Percentiles rank a stretch among this genome's conserved stretches.
Evolutionary conservation across 371 early-diverging fungal genomes (phyloP).

Genomic region (Mucor plumbeus): DNA sequence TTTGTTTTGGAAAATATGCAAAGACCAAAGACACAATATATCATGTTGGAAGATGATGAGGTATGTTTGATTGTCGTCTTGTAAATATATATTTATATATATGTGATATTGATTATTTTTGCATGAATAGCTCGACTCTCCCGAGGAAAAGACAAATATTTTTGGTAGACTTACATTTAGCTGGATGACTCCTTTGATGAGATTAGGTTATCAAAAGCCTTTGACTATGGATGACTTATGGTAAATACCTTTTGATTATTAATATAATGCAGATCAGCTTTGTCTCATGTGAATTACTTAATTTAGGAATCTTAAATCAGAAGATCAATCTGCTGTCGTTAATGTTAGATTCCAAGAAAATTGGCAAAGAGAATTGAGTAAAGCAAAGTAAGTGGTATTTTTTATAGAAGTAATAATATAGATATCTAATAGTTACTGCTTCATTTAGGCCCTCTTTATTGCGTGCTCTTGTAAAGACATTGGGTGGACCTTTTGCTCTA

Average conservation of each 20-base stretch:
- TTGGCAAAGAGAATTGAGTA: conserved; percentile 73
- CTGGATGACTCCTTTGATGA: conserved; percentile 93
- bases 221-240: conserved; percentile 84
- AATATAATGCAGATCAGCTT: neutral
- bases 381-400: conserved; percentile 48
- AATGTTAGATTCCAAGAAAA: conserved; percentile 68
- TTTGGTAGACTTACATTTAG: conserved; percentile 84
- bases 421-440: neutral
- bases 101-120: neutral
- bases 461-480: conserved; percentile 63
- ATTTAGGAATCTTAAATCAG: conserved; percentile 59
- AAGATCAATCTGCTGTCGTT: conserved; percentile 70
- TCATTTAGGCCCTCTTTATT: conserved; percentile 71
- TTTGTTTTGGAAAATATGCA: conserved; percentile 68
- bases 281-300: neutral
- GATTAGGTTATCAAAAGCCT: conserved; percentile 78
- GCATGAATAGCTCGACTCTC: conserved; percentile 48
- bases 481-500: conserved; percentile 73
- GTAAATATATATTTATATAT: no score
- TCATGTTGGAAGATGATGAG: conserved; percentile 60
- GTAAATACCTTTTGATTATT: conserved; percentile 30
- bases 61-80: conserved; percentile 22
- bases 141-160: conserved; percentile 86
- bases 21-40: conserved; percentile 66
- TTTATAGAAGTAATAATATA: neutral